Conservation (phyloP, 2,329 filamentous ascomycete genomes). For the Colletotrichum chrysophilum region DNA sequence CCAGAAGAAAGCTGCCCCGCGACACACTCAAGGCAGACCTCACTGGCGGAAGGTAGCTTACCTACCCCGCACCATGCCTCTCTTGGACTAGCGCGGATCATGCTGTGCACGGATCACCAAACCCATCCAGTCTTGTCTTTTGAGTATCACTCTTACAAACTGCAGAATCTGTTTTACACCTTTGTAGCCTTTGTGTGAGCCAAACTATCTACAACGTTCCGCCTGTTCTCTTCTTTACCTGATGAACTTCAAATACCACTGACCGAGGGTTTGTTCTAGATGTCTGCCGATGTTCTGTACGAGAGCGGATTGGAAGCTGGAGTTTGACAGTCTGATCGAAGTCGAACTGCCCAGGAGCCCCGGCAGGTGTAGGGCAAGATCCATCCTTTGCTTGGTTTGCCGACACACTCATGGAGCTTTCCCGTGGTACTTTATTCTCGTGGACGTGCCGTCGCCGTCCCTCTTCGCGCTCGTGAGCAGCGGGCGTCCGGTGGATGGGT, state of each 20-base stretch:
- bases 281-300: not conserved
- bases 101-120: not conserved
- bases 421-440: not conserved
- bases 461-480: not conserved
- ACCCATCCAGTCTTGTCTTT: not conserved
- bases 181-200: not conserved
- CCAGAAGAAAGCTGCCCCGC: conserved; percentile 14
- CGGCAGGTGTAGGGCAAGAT: not conserved
- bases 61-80: conserved; percentile 23
- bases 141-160: not conserved
- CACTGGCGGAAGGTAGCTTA: conserved; percentile 1
- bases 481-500: not conserved
- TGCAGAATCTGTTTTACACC: not conserved
- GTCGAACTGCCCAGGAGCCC: not conserved
- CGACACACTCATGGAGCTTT: not conserved
- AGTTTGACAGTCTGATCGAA: not conserved
- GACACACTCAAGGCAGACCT: not conserved
- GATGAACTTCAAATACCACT: not conserved
- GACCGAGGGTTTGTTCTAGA: not conserved
- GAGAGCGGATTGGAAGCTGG: not conserved
- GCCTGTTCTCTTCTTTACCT: not conserved
- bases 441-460: not conserved
- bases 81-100: not conserved
- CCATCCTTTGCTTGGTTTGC: not conserved
- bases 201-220: not conserved